phyloP scores from a whole-genome alignment of 148 eudicot species.

The Bassia scoparia region DNA sequence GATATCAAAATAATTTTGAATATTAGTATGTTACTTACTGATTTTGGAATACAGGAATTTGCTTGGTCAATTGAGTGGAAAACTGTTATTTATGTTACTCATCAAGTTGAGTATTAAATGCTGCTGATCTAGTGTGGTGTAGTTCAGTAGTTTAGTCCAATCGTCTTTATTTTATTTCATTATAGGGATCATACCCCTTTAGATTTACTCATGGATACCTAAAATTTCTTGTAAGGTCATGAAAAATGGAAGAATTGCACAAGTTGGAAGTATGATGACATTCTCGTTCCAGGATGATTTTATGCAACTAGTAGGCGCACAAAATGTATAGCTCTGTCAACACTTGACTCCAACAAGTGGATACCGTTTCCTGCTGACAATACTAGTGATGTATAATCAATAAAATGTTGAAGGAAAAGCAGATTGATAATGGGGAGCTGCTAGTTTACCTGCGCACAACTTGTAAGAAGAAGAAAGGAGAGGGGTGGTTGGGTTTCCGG shows the following conservation, averaged over 20 bases:
- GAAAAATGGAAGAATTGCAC: constrained; percentile 16
- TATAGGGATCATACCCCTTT: background rate
- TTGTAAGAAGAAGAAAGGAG: constrained; percentile 20
- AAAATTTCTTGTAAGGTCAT: constrained; percentile 14
- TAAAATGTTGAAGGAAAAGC: background rate
- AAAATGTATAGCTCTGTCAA: background rate
- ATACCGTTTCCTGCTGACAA: background rate
- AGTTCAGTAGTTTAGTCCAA: background rate
- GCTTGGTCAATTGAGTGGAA: constrained; percentile 15
- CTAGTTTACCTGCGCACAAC: constrained; percentile 6
- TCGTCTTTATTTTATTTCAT: background rate
- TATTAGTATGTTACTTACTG: background rate
- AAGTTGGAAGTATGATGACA: constrained; percentile 1
- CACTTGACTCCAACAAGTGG: constrained; percentile 10
- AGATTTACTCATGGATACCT: background rate
- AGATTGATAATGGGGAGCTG: background rate
- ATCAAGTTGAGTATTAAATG: constrained; percentile 21
- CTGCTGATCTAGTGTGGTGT: constrained; percentile 14
- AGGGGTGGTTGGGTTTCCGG: constrained; percentile 10
- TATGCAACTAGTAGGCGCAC: constrained; percentile 11
- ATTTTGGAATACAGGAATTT: background rate
- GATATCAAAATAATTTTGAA: background rate
- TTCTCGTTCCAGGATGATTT: constrained; percentile 11
- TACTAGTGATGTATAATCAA: background rate
- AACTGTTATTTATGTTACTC: constrained; percentile 21